A percentile compares a stretch with the other conserved stretches of the same genome.
These are phyloP conservation scores for Beauveria pseudobassiana DNA, from an alignment of 2,329 filamentous ascomycete genomes.

Conservation along the genomic window DNA sequence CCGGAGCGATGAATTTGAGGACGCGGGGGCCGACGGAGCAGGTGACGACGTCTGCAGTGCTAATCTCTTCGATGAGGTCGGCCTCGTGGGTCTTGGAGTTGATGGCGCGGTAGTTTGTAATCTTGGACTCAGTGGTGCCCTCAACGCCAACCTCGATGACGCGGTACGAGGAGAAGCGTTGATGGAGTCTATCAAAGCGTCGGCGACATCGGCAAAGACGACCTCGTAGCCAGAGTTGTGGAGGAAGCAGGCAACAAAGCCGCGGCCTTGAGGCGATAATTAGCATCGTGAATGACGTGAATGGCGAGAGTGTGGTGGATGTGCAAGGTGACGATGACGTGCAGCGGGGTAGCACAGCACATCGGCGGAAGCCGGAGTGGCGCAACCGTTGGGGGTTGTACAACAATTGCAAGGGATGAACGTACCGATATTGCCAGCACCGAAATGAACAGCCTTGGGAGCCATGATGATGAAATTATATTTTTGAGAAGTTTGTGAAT, in stretches of 20 bases:
- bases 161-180: constrained; percentile 70
- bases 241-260: constrained; percentile 85
- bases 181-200: constrained; percentile 70
- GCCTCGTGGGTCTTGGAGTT: constrained; percentile 84
- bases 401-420: constrained; percentile 4
- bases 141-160: constrained; percentile 89
- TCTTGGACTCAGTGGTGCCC: constrained; percentile 71
- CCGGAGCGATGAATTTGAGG: constrained; percentile 90
- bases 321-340: neutral
- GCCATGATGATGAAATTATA: constrained; percentile 31
- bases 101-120: constrained; percentile 94
- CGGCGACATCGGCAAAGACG: constrained; percentile 91
- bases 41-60: constrained; percentile 82
- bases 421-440: constrained; percentile 74
- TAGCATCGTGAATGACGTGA: neutral
- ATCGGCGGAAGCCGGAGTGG: constrained; percentile 3
- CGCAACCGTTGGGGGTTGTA: neutral
- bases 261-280: constrained; percentile 42
- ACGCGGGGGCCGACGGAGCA: constrained; percentile 96
- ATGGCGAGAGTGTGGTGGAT: neutral
- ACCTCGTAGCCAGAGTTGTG: constrained; percentile 95
- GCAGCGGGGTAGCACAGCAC: neutral
- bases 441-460: constrained; percentile 72
- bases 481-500: constrained; percentile 7
- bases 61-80: constrained; percentile 77